A percentile compares a stretch with the other conserved stretches of the same genome.
phyloP scores from a whole-genome alignment of 2,329 filamentous ascomycete genomes.

The Zarea fungicola region DNA sequence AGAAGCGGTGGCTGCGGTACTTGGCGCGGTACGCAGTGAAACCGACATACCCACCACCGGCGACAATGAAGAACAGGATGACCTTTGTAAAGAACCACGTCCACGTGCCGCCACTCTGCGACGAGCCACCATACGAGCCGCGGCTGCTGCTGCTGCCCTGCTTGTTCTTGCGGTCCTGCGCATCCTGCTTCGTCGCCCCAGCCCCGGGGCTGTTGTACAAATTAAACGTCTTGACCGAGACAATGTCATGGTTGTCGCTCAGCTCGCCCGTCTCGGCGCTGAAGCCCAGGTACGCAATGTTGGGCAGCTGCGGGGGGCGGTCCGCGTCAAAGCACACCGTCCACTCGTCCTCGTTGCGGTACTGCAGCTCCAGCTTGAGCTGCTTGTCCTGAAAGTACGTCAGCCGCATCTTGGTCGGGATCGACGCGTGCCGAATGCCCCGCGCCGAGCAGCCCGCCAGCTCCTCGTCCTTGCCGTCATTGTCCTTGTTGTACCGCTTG shows the following conservation, averaged over 20 bases:
- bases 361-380: constrained; percentile 85
- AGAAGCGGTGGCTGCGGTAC: constrained; percentile 56
- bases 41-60: constrained; percentile 75
- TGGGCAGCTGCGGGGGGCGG: constrained; percentile 69
- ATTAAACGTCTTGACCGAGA: constrained; percentile 80
- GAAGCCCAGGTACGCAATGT: constrained; percentile 69
- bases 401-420: constrained; percentile 79
- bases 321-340: constrained; percentile 77
- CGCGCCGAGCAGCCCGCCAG: constrained; percentile 92
- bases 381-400: constrained; percentile 97
- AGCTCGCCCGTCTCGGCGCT: constrained; percentile 92
- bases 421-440: constrained; percentile 72
- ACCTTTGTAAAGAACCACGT: constrained; percentile 72
- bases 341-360: constrained; percentile 88
- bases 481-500: constrained; percentile 84
- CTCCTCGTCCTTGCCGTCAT: constrained; percentile 90
- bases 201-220: constrained; percentile 65
- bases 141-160: constrained; percentile 27
- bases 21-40: constrained; percentile 76
- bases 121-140: constrained; percentile 29
- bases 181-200: constrained; percentile 25
- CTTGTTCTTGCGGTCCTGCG: constrained; percentile 27
- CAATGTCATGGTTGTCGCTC: constrained; percentile 95
- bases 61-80: constrained; percentile 64
- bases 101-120: constrained; percentile 47